Conservation (phyloP, 2,329 filamentous ascomycete species). For the Pezicula rhizophila region DNA sequence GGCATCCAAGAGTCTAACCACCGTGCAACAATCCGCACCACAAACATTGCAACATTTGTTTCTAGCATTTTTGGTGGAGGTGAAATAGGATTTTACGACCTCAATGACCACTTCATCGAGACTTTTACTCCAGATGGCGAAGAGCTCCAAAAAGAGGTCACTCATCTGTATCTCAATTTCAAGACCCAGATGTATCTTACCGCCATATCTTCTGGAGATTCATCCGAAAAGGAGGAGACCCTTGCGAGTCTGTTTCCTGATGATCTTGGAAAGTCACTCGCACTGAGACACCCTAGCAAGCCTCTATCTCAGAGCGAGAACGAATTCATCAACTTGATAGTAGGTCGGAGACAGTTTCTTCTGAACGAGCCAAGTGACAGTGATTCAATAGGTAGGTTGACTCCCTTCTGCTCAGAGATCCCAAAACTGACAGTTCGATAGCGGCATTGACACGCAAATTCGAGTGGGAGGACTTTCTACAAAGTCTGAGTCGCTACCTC, state of each 20-base stretch:
- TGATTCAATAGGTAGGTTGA: constrained; percentile 30
- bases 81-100: constrained; percentile 56
- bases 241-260: constrained; percentile 54
- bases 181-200: constrained; percentile 65
- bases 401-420: too few species aligned
- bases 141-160: constrained; percentile 52
- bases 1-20: constrained; percentile 45
- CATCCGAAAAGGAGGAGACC: constrained; percentile 42
- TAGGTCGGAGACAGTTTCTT: constrained; percentile 49
- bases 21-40: constrained; percentile 54
- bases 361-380: constrained; percentile 46
- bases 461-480: constrained; percentile 57
- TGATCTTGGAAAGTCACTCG: constrained; percentile 46
- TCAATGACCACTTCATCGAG: constrained; percentile 58
- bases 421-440: constrained; percentile 11
- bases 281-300: constrained; percentile 47
- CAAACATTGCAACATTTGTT: constrained; percentile 60
- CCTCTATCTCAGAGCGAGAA: constrained; percentile 51
- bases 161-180: constrained; percentile 54
- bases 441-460: constrained; percentile 50
- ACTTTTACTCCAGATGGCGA: constrained; percentile 56
- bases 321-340: constrained; percentile 50
- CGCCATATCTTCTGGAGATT: constrained; percentile 49
- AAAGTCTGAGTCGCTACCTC: constrained; percentile 51
- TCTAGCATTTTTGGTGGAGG: constrained; percentile 58